Conservation (phyloP, 139 green algal genomes). For the Zygnema cylindricum region DNA sequence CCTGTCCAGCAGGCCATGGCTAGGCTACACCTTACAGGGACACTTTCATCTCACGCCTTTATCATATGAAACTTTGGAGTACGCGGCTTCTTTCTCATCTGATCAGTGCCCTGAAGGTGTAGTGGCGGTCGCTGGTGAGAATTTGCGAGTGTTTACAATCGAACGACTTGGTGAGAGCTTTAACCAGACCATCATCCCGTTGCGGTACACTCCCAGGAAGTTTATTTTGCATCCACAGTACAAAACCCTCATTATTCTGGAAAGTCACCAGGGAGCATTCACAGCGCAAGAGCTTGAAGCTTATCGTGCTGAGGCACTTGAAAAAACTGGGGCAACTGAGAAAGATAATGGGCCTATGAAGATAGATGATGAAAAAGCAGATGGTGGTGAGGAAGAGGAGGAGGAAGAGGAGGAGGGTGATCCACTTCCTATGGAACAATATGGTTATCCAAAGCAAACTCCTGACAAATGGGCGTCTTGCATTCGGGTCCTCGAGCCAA, state of each 20-base stretch:
- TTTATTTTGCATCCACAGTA: conserved; percentile 83
- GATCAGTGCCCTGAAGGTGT: conserved; percentile 97
- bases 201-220: conserved; percentile 94
- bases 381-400: conserved; percentile 56
- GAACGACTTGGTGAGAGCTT: conserved; percentile 93
- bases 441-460: conserved; percentile 75
- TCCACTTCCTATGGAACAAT: conserved; percentile 64
- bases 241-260: conserved; percentile 73
- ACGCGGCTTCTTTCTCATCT: conserved; percentile 75
- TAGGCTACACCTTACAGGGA: conserved; percentile 90
- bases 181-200: conserved; percentile 77
- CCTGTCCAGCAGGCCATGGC: conserved; percentile 89
- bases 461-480: conserved; percentile 88
- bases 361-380: background rate
- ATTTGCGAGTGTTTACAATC: conserved; percentile 88
- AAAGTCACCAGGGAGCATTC: conserved; percentile 82
- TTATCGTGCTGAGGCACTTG: conserved; percentile 34
- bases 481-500: conserved; percentile 85
- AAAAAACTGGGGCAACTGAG: conserved; percentile 15
- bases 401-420: conserved; percentile 65
- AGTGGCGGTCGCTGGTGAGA: conserved; percentile 83
- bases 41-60: conserved; percentile 88
- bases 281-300: conserved; percentile 49
- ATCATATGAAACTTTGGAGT: conserved; percentile 82
- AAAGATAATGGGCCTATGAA: no score